Base-by-base conservation (phyloP, 139 green algal species). In the Chlorella sp. region DNA sequence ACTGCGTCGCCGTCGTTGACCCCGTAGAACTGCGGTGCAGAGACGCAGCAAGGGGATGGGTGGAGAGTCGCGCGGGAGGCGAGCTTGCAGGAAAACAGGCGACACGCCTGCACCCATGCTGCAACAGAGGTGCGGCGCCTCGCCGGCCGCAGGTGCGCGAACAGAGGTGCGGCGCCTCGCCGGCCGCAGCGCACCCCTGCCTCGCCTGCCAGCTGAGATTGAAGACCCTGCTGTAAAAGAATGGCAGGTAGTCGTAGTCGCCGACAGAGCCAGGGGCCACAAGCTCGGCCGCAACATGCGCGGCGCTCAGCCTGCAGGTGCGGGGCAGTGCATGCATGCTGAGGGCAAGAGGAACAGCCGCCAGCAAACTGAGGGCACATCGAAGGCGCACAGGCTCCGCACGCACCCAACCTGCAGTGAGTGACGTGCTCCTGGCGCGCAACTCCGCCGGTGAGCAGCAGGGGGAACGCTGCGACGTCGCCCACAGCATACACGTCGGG, bases 201-300 rank as follows among this genome's bases (percentile, higher is more conserved):
- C 62, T 66, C 58, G 87, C 87, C 78, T 88, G 84, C 94, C 94
- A 98, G 23, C 80, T 87, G 14, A 98, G 85, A 64, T 87, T 62
- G 69, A 97, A 98, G n/a, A 96, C 83, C 17, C 94, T 84, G 27
- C 71, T 89, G 85, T 98, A 98, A 82, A 98, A 98, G 89, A 87
- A 98, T 5, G 95, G 95, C 53, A 95, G 82, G 86, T 98, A 98
- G 65, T 97, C 87, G 77, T 98, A 98, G 27, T 86, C 77, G 0
- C 69, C 70, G 0, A 74, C 45, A 23, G 40, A 71, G n/a, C 69
- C 75, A 19, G 46, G 76, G 25, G 67, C 63, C 56, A 76, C 23
- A 25, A 87, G 36, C 53, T 81, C 73, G 8, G 19, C n/a, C 45
- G 76, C 76, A 2, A 46, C 76, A 67, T 82, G 74, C 45, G 79